These are phyloP conservation scores for Pseudonectria foliicola DNA, from an alignment of 2,329 filamentous ascomycete genomes.

Conservation along the genomic window DNA sequence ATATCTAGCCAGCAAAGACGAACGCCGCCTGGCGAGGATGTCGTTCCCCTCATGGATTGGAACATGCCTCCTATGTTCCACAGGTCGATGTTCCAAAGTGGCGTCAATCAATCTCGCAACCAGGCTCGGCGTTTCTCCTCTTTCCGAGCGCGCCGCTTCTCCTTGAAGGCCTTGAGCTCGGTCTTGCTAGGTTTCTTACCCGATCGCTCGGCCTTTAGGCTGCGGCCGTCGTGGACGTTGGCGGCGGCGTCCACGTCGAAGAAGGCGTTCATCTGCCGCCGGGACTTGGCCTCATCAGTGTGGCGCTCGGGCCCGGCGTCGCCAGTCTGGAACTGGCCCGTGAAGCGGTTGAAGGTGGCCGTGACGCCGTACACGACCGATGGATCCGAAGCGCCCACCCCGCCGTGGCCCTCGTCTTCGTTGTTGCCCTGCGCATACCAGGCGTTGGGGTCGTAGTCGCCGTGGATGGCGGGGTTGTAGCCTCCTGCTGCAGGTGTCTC, in stretches of 20 bases:
- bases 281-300: conserved; percentile 80
- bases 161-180: conserved; percentile 85
- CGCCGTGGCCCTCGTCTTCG: conserved; percentile 23
- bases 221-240: conserved; percentile 82
- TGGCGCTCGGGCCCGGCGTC: conserved; percentile 66
- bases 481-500: conserved; percentile 52
- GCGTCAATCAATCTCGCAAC: conserved; percentile 63
- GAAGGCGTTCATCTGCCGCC: conserved; percentile 84
- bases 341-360: conserved; percentile 86
- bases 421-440: conserved; percentile 69
- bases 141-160: conserved; percentile 82
- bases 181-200: conserved; percentile 77
- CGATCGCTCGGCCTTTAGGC: conserved; percentile 82
- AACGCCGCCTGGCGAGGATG: no score
- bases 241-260: conserved; percentile 95
- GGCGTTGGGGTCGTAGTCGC: conserved; percentile 93
- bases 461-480: conserved; percentile 94
- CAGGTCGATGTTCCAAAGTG: no score
- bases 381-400: conserved; percentile 28
- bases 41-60: no score
- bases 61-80: no score
- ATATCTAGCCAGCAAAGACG: no score
- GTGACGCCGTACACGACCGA: conserved; percentile 55
- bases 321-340: conserved; percentile 69
- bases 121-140: conserved; percentile 92